A percentile compares a stretch with the other conserved stretches of the same genome.
Evolutionary conservation across 2,329 filamentous ascomycete species (phyloP).

Genomic region (Xylariomycetidae sp.): DNA sequence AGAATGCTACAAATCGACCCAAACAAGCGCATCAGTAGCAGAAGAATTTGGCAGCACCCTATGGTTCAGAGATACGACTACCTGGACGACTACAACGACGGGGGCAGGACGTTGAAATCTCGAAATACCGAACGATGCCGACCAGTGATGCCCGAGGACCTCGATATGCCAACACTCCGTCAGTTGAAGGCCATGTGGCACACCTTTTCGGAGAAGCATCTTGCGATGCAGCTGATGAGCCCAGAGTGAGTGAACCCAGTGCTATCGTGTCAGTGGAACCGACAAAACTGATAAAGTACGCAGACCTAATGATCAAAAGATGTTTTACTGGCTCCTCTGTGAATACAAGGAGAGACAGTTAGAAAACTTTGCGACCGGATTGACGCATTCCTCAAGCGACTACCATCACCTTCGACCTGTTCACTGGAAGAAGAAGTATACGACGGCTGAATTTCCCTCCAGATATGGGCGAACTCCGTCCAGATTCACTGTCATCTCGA

Average conservation of each 20-base stretch:
- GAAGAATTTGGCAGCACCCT: constrained; percentile 79
- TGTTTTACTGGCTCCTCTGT: constrained; percentile 81
- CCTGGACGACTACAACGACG: constrained; percentile 56
- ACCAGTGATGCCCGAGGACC: constrained; percentile 55
- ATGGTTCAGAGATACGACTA: constrained; percentile 79
- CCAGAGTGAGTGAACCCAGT: constrained; percentile 55
- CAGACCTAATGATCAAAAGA: constrained; percentile 82
- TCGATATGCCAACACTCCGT: constrained; percentile 75
- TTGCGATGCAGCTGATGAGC: constrained; percentile 62
- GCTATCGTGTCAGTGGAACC: neutral
- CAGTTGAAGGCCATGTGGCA: constrained; percentile 92
- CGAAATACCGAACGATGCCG: constrained; percentile 53
- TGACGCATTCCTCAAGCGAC: constrained; percentile 84
- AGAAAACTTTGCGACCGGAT: constrained; percentile 76
- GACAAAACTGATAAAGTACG: neutral
- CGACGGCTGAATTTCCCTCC: constrained; percentile 52
- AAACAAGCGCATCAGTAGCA: constrained; percentile 69
- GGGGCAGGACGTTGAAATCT: constrained; percentile 47
- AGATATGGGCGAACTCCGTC: constrained; percentile 48
- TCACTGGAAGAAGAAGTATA: constrained; percentile 53
- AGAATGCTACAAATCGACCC: constrained; percentile 77
- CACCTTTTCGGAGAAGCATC: constrained; percentile 65
- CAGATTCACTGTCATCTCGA: constrained; percentile 60
- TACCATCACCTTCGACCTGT: constrained; percentile 71
- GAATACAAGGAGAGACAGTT: constrained; percentile 79